A percentile compares a stretch with the other conserved stretches of the same genome.
phyloP scores from a whole-genome alignment of 2,329 filamentous ascomycete genomes.

The Knoxdaviesia proteae region DNA sequence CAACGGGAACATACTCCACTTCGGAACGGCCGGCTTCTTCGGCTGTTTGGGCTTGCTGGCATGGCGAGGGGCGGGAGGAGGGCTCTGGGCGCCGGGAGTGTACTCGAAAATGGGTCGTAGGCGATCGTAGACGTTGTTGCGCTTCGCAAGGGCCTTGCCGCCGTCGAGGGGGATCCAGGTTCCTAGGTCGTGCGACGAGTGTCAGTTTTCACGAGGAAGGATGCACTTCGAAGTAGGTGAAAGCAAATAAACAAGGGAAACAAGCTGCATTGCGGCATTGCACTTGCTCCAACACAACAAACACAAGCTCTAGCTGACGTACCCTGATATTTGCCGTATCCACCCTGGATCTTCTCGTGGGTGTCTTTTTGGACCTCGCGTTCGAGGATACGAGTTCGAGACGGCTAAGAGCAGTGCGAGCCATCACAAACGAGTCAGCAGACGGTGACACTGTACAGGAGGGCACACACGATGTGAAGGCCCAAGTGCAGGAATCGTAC shows the following conservation, averaged over 20 bases:
- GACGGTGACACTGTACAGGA: not conserved
- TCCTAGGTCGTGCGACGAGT: constrained; percentile 24
- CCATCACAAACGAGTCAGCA: not conserved
- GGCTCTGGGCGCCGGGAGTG: constrained; percentile 63
- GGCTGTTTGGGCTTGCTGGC: constrained; percentile 66
- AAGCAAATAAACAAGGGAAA: no score
- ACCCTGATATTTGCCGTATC: constrained; percentile 98
- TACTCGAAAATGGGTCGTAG: constrained; percentile 80
- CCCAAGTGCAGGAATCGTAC: not conserved
- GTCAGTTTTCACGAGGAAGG: not conserved
- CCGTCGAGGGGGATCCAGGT: constrained; percentile 87
- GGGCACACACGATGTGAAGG: not conserved
- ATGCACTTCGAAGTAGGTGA: no score
- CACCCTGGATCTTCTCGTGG: constrained; percentile 95
- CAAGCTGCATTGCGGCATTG: not conserved
- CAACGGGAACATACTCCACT: constrained; percentile 19
- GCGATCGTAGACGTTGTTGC: constrained; percentile 71
- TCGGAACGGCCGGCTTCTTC: constrained; percentile 43
- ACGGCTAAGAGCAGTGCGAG: constrained; percentile 26
- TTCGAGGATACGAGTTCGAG: constrained; percentile 83
- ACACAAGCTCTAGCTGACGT: constrained; percentile 6
- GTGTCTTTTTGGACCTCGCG: constrained; percentile 90
- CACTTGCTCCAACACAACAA: not conserved
- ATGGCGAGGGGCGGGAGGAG: constrained; percentile 85
- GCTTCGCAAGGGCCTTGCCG: constrained; percentile 61